Conservation (phyloP, 495 filamentous ascomycete genomes). For the Cercophora sp. region DNA sequence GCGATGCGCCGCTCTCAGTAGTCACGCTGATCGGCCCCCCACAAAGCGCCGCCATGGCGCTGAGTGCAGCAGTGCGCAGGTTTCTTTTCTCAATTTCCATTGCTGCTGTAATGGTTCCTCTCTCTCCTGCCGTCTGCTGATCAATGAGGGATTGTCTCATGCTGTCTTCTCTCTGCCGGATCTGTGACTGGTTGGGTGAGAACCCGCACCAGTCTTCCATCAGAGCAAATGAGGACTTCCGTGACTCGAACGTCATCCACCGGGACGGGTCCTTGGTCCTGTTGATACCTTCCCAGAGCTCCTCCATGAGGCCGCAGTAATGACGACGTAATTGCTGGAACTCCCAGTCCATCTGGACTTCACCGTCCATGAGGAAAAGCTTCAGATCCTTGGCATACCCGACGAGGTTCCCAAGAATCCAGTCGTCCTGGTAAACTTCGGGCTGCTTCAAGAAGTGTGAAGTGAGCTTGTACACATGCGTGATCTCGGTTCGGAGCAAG, state of each 20-base stretch:
- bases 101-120: conserved; percentile 71
- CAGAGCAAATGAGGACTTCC: conserved; percentile 87
- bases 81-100: conserved; percentile 97
- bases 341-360: conserved; percentile 94
- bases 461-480: conserved; percentile 90
- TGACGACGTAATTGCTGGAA: conserved; percentile 89
- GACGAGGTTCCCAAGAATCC: conserved; percentile 85
- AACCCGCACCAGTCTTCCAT: conserved; percentile 99
- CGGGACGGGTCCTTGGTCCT: conserved; percentile 77
- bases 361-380: conserved; percentile 86
- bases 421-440: conserved; percentile 82
- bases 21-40: conserved; percentile 85
- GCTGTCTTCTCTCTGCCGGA: conserved; percentile 76
- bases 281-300: conserved; percentile 87
- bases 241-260: conserved; percentile 94
- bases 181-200: conserved; percentile 82
- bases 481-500: conserved; percentile 85
- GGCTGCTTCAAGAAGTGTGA: conserved; percentile 81
- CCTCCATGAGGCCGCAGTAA: conserved; percentile 90
- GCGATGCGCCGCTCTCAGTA: conserved; percentile 73
- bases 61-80: conserved; percentile 81
- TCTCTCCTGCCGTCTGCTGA: conserved; percentile 58
- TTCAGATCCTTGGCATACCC: conserved; percentile 89
- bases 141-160: conserved; percentile 79
- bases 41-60: conserved; percentile 93